A percentile compares a stretch with the other conserved stretches of the same genome.
Conservation (phyloP, 495 filamentous ascomycete species). For the Usnea hakonensis region DNA sequence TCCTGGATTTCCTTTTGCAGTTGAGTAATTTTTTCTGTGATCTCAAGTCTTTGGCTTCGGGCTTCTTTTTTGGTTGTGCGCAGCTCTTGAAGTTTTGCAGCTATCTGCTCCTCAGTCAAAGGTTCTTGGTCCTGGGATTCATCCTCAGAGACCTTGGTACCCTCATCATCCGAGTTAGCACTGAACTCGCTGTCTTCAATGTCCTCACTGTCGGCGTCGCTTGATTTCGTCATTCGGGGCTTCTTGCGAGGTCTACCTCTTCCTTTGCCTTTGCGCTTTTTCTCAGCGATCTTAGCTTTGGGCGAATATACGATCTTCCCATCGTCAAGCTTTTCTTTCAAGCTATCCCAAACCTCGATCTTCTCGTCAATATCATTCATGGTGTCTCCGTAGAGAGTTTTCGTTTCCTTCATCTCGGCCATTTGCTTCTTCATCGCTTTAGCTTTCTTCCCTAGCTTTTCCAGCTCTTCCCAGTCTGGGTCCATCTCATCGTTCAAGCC, state of each 20-base stretch:
- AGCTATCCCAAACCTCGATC: slow-evolving; percentile 40
- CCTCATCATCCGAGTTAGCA: slow-evolving; percentile 12
- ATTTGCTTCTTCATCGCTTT: slow-evolving; percentile 29
- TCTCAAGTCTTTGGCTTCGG: slow-evolving; percentile 26
- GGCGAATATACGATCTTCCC: slow-evolving; percentile 48
- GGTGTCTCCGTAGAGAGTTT: slow-evolving; percentile 26
- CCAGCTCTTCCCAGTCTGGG: slow-evolving; percentile 28
- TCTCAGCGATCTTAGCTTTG: slow-evolving; percentile 20
- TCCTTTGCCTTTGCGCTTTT: slow-evolving; percentile 33
- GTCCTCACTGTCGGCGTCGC: slow-evolving; percentile 25
- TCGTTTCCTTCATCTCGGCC: slow-evolving; percentile 32
- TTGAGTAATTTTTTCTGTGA: slow-evolving; percentile 28
- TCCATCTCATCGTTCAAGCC: slow-evolving; percentile 35
- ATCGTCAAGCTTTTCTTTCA: slow-evolving; percentile 35
- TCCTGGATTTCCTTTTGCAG: slow-evolving; percentile 27
- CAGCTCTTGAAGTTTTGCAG: slow-evolving; percentile 32
- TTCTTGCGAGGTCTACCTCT: slow-evolving; percentile 23
- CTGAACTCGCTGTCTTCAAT: slow-evolving; percentile 18
- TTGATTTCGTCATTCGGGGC: slow-evolving; percentile 19
- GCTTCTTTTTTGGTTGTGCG: slow-evolving; percentile 33
- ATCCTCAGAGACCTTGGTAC: slow-evolving; percentile 23
- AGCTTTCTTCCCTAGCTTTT: slow-evolving; percentile 32
- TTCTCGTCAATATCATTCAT: slow-evolving; percentile 35
- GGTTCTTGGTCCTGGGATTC: slow-evolving; percentile 19
- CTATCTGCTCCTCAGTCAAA: slow-evolving; percentile 33